phyloP scores from a whole-genome alignment of 1,284 basidiomycete species.

The Apiotrichum gracile region DNA sequence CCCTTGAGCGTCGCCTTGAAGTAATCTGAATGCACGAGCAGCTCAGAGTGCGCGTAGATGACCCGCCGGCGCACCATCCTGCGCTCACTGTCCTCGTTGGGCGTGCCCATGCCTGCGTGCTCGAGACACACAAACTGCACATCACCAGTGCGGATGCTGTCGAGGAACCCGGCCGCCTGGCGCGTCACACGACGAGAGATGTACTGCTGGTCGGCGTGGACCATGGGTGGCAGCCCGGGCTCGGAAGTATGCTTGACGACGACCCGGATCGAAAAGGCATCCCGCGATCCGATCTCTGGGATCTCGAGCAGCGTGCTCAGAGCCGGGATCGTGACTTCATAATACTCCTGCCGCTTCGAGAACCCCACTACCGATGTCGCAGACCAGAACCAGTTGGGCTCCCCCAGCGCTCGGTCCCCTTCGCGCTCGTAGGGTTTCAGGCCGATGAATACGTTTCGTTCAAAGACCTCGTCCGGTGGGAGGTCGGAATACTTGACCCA shows the following conservation, averaged over 20 bases:
- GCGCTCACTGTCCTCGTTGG: background rate
- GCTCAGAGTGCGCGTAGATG: conserved; percentile 74
- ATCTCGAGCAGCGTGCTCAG: conserved; percentile 60
- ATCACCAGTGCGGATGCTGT: conserved; percentile 49
- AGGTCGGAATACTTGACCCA: conserved; percentile 14
- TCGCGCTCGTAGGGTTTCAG: conserved; percentile 62
- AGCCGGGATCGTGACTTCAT: conserved; percentile 63
- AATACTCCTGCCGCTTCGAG: conserved; percentile 62
- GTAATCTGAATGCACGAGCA: conserved; percentile 66
- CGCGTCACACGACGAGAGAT: conserved; percentile 5
- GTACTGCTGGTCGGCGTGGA: conserved; percentile 56
- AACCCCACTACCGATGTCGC: conserved; percentile 63
- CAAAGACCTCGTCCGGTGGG: conserved; percentile 45
- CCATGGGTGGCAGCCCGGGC: conserved; percentile 39
- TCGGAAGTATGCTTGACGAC: conserved; percentile 59
- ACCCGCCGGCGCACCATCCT: conserved; percentile 41
- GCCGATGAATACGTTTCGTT: conserved; percentile 64
- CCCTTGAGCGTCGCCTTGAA: conserved; percentile 72
- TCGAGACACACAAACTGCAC: conserved; percentile 67
- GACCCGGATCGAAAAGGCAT: conserved; percentile 63
- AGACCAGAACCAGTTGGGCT: conserved; percentile 68
- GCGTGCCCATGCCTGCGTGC: conserved; percentile 6
- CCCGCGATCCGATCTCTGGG: conserved; percentile 54
- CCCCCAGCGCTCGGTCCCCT: conserved; percentile 58
- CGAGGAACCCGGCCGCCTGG: conserved; percentile 22